Conservation (phyloP, 805 yeast species). For the Saturnispora diversa region DNA sequence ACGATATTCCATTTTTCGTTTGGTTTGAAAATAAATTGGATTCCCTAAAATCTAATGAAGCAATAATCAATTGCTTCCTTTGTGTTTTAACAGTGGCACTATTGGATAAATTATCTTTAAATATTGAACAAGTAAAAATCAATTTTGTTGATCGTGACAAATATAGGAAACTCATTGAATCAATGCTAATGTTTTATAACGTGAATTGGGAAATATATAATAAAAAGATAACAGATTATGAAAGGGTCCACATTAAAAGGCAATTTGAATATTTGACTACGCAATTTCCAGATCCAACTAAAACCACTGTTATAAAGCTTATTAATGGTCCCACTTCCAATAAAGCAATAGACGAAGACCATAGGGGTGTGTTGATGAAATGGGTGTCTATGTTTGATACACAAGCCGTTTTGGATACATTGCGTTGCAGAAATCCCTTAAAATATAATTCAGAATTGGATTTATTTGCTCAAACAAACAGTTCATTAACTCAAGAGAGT, state of each 20-base stretch:
- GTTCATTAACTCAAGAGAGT: neutral
- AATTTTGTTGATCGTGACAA: no score
- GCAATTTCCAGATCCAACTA: neutral
- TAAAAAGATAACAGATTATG: neutral
- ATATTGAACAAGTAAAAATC: no score
- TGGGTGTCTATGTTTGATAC: constrained; percentile 5
- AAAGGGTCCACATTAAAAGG: neutral
- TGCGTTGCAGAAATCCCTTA: neutral
- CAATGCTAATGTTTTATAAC: neutral
- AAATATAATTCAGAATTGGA: neutral
- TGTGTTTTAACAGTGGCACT: neutral
- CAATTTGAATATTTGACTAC: neutral
- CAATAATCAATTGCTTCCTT: neutral
- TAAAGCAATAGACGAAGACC: neutral
- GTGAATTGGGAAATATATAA: neutral
- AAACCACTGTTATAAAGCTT: no score
- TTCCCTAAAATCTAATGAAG: neutral
- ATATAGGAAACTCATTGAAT: neutral
- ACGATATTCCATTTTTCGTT: neutral
- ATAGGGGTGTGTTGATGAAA: neutral
- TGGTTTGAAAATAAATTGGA: neutral
- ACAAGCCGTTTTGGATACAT: neutral
- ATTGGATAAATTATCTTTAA: neutral
- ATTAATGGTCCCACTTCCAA: neutral
- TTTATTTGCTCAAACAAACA: neutral